These are phyloP conservation scores for Phaffia tasmanica DNA, from an alignment of 768 basidiomycete species.

Conservation along the genomic window DNA sequence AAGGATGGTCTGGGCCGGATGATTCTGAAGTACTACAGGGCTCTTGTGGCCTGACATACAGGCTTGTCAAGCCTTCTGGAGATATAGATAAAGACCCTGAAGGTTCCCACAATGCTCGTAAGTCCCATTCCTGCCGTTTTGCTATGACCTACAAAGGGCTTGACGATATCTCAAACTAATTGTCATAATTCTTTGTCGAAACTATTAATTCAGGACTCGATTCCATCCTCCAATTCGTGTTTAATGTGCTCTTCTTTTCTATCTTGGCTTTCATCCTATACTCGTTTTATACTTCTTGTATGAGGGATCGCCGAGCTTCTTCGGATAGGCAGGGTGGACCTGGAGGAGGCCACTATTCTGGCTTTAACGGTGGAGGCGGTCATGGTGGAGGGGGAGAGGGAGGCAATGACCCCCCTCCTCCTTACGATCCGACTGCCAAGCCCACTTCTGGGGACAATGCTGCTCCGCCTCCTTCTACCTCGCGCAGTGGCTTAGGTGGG, in stretches of 20 bases:
- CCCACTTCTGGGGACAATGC: background rate
- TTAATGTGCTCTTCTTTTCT: slow-evolving; percentile 14
- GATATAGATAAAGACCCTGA: slow-evolving; percentile 29
- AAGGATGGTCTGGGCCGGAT: slow-evolving; percentile 74
- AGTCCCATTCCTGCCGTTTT: too few relatives aligned
- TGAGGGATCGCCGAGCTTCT: background rate
- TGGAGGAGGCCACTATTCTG: background rate
- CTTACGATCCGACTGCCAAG: slow-evolving; percentile 9
- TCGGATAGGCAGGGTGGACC: background rate
- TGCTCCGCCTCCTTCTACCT: background rate
- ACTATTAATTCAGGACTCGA: slow-evolving; percentile 2
- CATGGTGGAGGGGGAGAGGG: background rate
- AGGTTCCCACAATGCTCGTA: too few relatives aligned
- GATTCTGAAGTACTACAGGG: slow-evolving; percentile 68
- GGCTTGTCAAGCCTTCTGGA: slow-evolving; percentile 51
- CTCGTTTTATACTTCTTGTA: slow-evolving; percentile 11
- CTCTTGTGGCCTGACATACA: slow-evolving; percentile 78
- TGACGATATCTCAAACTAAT: too few relatives aligned
- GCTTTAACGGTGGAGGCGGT: slow-evolving; percentile 1
- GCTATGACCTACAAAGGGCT: too few relatives aligned
- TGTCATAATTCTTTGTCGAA: too few relatives aligned
- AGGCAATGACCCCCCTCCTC: slow-evolving; percentile 5
- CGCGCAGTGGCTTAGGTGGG: background rate
- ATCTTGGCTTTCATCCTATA: slow-evolving; percentile 19
- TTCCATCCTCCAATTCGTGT: background rate